Conservation (phyloP, 2,329 filamentous ascomycete genomes). For the Pyrenophora graminea region DNA sequence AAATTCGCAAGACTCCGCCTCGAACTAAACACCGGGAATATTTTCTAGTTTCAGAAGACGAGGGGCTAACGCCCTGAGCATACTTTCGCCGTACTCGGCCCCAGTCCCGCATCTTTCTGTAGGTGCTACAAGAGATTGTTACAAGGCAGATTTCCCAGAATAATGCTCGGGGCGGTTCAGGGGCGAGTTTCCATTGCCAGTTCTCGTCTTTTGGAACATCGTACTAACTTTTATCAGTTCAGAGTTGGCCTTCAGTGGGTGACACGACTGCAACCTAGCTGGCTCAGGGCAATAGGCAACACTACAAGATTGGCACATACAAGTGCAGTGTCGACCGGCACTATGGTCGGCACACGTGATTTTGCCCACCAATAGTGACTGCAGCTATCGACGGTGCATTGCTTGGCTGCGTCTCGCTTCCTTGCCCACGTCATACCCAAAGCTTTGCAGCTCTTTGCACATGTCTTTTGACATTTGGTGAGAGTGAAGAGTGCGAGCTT, state of each 20-base stretch:
- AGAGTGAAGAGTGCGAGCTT: too few species aligned
- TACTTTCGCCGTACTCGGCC: slow-evolving; percentile 22
- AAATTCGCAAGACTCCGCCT: neutral
- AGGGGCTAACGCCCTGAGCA: slow-evolving; percentile 20
- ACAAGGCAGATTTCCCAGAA: slow-evolving; percentile 10
- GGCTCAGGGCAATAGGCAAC: neutral
- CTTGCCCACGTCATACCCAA: neutral
- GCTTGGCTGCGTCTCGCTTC: too few species aligned
- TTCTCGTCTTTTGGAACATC: neutral
- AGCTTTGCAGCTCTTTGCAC: neutral
- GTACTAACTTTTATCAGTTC: neutral
- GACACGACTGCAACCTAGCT: neutral
- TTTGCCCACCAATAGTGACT: neutral
- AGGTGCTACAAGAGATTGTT: slow-evolving; percentile 8
- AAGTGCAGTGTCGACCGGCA: slow-evolving; percentile 2
- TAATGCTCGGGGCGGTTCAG: too few species aligned
- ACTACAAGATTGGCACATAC: neutral
- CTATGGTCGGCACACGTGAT: slow-evolving; percentile 1
- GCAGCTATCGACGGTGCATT: too few species aligned
- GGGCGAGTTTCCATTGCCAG: too few species aligned
- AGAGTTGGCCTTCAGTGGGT: neutral
- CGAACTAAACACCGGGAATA: slow-evolving; percentile 4
- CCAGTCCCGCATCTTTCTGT: slow-evolving; percentile 14
- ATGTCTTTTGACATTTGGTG: too few species aligned
- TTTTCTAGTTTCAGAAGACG: slow-evolving; percentile 27